Evolutionary conservation across 768 basidiomycete species (phyloP).

Genomic region (Mycena rosella): DNA sequence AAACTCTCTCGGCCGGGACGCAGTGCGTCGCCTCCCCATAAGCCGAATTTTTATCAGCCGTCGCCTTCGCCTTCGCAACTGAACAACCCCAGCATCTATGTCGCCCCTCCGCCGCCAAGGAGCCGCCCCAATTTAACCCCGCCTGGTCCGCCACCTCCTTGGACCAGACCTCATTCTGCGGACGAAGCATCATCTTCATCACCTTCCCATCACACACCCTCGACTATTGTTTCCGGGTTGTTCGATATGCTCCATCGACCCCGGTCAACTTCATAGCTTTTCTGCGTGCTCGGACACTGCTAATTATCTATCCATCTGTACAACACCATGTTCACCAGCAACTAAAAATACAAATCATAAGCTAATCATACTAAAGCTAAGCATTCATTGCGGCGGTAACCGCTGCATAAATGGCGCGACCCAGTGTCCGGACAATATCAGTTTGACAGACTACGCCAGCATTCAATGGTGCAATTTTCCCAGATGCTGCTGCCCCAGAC

Average conservation of each 20-base stretch:
- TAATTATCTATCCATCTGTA: constrained; percentile 29
- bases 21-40: constrained; percentile 43
- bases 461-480: constrained; percentile 68
- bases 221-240: constrained; percentile 30
- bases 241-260: constrained; percentile 36
- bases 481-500: constrained; percentile 45
- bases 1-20: constrained; percentile 39
- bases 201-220: constrained; percentile 18
- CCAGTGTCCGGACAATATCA: constrained; percentile 58
- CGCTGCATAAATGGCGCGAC: constrained; percentile 63
- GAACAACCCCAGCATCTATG: constrained; percentile 56
- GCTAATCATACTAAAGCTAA: constrained; percentile 12
- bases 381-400: constrained; percentile 49
- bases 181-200: constrained; percentile 14
- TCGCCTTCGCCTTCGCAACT: constrained; percentile 59
- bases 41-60: constrained; percentile 51
- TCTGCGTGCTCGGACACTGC: not conserved
- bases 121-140: constrained; percentile 14
- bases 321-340: constrained; percentile 14
- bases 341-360: constrained; percentile 35
- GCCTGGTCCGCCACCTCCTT: constrained; percentile 17
- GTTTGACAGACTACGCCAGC: constrained; percentile 75
- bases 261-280: constrained; percentile 26
- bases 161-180: constrained; percentile 16
- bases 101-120: constrained; percentile 47